phyloP scores from a whole-genome alignment of 2,329 filamentous ascomycete species.

The Cladosporium velox region DNA sequence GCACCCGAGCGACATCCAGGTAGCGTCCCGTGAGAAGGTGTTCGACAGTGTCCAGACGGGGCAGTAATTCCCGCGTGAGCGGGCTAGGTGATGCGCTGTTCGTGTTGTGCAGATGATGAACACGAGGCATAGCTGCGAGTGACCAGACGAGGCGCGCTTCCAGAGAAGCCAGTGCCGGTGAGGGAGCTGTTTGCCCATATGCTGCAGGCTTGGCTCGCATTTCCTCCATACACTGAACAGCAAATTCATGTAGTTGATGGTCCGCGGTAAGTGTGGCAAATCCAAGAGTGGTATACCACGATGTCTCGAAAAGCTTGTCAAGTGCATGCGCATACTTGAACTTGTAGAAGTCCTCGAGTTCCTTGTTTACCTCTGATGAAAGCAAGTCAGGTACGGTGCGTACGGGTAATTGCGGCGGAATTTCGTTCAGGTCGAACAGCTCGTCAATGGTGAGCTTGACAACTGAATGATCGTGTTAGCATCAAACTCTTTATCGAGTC shows the following conservation, averaged over 20 bases:
- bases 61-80: constrained; percentile 59
- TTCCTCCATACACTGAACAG: constrained; percentile 63
- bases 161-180: constrained; percentile 47
- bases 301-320: constrained; percentile 76
- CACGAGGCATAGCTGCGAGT: constrained; percentile 49
- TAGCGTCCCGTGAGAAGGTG: constrained; percentile 72
- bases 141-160: constrained; percentile 64
- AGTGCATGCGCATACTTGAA: constrained; percentile 75
- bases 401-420: constrained; percentile 51
- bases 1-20: constrained; percentile 61
- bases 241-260: constrained; percentile 63
- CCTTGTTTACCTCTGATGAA: constrained; percentile 56
- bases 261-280: constrained; percentile 57
- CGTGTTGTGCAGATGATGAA: constrained; percentile 35
- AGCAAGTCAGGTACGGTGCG: constrained; percentile 45
- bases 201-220: constrained; percentile 35
- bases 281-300: constrained; percentile 70
- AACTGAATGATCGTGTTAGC: constrained; percentile 34
- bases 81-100: constrained; percentile 50
- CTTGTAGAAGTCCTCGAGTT: constrained; percentile 72
- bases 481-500: neutral
- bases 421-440: constrained; percentile 65
- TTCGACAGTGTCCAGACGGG: constrained; percentile 75
- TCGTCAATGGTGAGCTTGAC: constrained; percentile 66
- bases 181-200: constrained; percentile 20